These are phyloP conservation scores for Amniculicola lignicola DNA, from an alignment of 495 filamentous ascomycete genomes.

Conservation along the genomic window DNA sequence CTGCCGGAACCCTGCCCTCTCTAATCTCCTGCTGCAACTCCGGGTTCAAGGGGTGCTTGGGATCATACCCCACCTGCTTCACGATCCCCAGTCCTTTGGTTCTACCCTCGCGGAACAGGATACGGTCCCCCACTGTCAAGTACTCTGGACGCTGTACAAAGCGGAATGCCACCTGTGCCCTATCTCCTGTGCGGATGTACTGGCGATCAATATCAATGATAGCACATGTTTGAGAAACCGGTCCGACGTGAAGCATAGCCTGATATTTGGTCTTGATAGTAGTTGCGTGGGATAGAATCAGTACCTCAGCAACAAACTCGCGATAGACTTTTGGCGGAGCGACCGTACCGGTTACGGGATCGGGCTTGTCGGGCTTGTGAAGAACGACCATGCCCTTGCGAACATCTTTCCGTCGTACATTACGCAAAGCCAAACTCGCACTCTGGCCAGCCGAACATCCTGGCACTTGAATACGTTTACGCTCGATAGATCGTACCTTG, in stretches of 20 bases:
- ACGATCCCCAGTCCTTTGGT: slow-evolving; percentile 96
- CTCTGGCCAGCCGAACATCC: slow-evolving; percentile 88
- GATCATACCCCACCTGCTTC: slow-evolving; percentile 85
- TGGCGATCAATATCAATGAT: slow-evolving; percentile 98
- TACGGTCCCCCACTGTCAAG: slow-evolving; percentile 77
- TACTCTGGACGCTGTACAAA: slow-evolving; percentile 98
- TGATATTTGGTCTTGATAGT: slow-evolving; percentile 98
- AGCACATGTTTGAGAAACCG: slow-evolving; percentile 90
- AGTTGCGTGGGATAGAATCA: slow-evolving; percentile 95
- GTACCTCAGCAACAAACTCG: slow-evolving; percentile 92
- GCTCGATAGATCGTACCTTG: slow-evolving; percentile 86
- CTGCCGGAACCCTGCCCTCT: background rate
- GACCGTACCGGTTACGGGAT: slow-evolving; percentile 29
- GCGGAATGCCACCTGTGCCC: slow-evolving; percentile 85
- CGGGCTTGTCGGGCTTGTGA: slow-evolving; percentile 65
- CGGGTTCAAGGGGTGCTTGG: slow-evolving; percentile 51
- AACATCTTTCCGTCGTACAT: slow-evolving; percentile 85
- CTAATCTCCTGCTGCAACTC: slow-evolving; percentile 1
- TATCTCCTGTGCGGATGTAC: slow-evolving; percentile 89
- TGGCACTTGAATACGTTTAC: slow-evolving; percentile 88
- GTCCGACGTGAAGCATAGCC: slow-evolving; percentile 96
- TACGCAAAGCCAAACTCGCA: slow-evolving; percentile 84
- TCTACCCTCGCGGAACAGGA: slow-evolving; percentile 90
- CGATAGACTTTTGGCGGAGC: slow-evolving; percentile 71
- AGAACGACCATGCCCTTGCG: slow-evolving; percentile 98